Evolutionary conservation across 1,284 basidiomycete species (phyloP), one percentile per base, ranked within the genome.

Genomic region (Neonothopanus nambi): DNA sequence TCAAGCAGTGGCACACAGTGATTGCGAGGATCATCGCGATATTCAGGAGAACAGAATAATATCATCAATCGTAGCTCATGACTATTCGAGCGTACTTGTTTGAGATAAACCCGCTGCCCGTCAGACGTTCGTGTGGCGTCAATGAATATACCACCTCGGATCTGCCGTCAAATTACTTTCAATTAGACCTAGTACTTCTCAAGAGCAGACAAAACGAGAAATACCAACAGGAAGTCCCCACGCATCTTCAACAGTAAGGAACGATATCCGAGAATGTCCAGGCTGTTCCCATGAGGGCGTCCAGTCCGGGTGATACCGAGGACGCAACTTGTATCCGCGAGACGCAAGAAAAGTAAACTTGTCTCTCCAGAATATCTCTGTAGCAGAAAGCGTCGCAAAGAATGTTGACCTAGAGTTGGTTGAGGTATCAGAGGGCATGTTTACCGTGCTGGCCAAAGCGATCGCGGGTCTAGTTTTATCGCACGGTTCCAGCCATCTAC

Each of bases 101-200:
- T 74, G 37, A 75, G 36, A 2, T 61, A 57, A 5, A 74, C 67
- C 5, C 57, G 42, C 11, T 57, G 54, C 0, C 65, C 63, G 44
- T 73, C 71, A 1, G 57, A 56, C 8, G 59, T 44, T 37, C 70
- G 63, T 0, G 63, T 66, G 0, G 70, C 73, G 46, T 75, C 70
- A 3, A 71, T 15, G 1, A 65, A 11, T 30, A 56, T 24, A 28
- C 28, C 15, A 37, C 41, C 62, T 65, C 13, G n/a, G 9, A 24
- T 49, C 17, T 47, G 26, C 17, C 3, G 44, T 15, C 35, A 41
- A 23, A 3, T 30, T 48, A 59, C 49, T 4, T 18, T n/a, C n/a
- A n/a, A n/a, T n/a, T n/a, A n/a, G n/a, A n/a, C n/a, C n/a, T n/a
- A n/a, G n/a, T 11, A 45, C 43, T 6, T 11, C n/a, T 8, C 45